Evolutionary conservation across 148 eudicot species (phyloP).

Genomic region (Cornus controversa): DNA sequence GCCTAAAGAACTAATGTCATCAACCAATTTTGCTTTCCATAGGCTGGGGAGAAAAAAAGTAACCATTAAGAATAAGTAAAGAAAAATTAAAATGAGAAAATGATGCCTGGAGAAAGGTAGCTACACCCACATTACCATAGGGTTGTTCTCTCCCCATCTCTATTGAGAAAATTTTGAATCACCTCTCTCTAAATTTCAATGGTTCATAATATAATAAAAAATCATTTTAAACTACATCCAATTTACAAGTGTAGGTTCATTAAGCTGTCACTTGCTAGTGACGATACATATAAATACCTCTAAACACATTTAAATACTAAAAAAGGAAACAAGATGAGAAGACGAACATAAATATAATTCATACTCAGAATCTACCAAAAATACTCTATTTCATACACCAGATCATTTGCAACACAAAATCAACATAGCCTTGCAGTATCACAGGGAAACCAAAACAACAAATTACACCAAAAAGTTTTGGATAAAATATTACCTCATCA

Average conservation of each 20-base stretch:
- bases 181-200: too few species aligned
- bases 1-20: neutral
- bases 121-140: neutral
- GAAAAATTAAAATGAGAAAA: neutral
- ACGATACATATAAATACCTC: neutral
- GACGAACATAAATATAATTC: neutral
- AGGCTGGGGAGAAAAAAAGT: too few species aligned
- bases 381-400: neutral
- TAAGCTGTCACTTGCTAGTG: neutral
- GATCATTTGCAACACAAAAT: neutral
- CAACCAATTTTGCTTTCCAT: neutral
- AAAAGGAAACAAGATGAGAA: neutral
- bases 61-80: too few species aligned
- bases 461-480: neutral
- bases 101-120: too few species aligned
- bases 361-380: neutral
- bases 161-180: too few species aligned
- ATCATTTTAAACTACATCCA: neutral
- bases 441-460: neutral
- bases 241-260: neutral
- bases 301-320: neutral
- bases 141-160: neutral
- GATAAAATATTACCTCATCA: slow-evolving; percentile 66
- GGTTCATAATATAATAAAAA: too few species aligned
- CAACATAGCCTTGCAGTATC: neutral